Evolutionary conservation across 768 basidiomycete species (phyloP).

Genomic region (Hygrocybe coccinea): DNA sequence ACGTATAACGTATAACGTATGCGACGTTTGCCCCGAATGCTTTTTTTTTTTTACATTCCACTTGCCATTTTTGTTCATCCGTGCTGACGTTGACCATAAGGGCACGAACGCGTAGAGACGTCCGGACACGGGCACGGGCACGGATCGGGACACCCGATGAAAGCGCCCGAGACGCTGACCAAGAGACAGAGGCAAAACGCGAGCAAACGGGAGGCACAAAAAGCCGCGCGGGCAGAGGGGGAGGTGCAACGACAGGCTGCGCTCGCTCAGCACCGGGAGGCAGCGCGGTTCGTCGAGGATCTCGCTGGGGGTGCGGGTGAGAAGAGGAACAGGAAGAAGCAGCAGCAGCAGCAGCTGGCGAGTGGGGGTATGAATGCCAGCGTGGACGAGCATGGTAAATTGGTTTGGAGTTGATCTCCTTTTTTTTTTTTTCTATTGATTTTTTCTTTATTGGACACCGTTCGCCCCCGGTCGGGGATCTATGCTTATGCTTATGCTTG

Average conservation of each 20-base stretch:
- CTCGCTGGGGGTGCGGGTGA: slow-evolving; percentile 40
- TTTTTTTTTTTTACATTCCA: too few species aligned
- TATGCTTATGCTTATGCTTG: too few species aligned
- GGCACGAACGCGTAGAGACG: not conserved
- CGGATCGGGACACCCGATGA: slow-evolving; percentile 13
- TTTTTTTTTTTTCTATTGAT: slow-evolving; percentile 14
- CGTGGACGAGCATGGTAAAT: slow-evolving; percentile 52
- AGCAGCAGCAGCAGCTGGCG: too few species aligned
- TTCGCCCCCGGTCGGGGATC: not conserved
- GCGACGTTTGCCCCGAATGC: too few species aligned
- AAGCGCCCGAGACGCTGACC: slow-evolving; percentile 45
- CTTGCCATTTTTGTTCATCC: too few species aligned
- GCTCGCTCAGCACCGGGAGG: slow-evolving; percentile 45
- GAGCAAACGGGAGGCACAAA: slow-evolving; percentile 51
- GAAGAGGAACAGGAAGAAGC: slow-evolving; percentile 17
- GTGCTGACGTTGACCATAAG: not conserved
- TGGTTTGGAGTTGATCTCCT: slow-evolving; percentile 47
- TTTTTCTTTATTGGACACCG: not conserved
- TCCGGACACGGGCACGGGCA: slow-evolving; percentile 12
- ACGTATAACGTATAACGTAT: too few species aligned
- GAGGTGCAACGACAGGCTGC: slow-evolving; percentile 48
- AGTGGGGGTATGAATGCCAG: slow-evolving; percentile 60
- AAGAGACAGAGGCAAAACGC: slow-evolving; percentile 72
- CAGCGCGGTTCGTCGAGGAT: slow-evolving; percentile 35
- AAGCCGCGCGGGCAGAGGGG: slow-evolving; percentile 50